Percentiles rank a stretch among this genome's conserved stretches.
phyloP scores from a whole-genome alignment of 2,329 filamentous ascomycete species.

The Beauveria caledonica region DNA sequence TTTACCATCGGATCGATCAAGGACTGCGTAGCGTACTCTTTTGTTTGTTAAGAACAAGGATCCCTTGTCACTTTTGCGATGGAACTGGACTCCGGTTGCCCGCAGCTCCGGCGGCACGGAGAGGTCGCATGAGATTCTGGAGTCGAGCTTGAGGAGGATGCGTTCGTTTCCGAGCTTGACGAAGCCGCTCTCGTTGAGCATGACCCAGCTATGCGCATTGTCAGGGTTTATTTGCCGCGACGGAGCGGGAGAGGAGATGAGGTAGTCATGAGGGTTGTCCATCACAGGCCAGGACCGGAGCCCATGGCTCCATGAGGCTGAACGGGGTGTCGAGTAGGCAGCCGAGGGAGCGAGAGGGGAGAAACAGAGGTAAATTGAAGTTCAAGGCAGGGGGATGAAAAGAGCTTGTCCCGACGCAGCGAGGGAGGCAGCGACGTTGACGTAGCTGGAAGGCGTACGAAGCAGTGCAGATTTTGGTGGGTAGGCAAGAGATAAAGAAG shows the following conservation, averaged over 20 bases:
- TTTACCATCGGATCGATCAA: background rate
- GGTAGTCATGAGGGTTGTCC: conserved; percentile 35
- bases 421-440: conserved; percentile 19
- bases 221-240: conserved; percentile 39
- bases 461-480: conserved; percentile 7
- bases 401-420: conserved; percentile 1
- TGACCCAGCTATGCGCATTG: conserved; percentile 68
- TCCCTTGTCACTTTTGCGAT: conserved; percentile 65
- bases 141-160: conserved; percentile 70
- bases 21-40: conserved; percentile 48
- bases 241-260: conserved; percentile 28
- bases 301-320: conserved; percentile 24
- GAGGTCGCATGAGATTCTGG: conserved; percentile 68
- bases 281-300: conserved; percentile 27
- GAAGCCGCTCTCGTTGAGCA: conserved; percentile 74
- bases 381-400: background rate
- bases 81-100: conserved; percentile 54
- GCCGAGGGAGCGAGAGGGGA: conserved; percentile 5
- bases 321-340: conserved; percentile 12
- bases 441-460: conserved; percentile 11
- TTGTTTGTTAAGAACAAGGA: conserved; percentile 77
- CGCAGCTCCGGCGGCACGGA: conserved; percentile 58
- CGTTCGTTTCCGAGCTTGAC: conserved; percentile 79
- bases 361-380: conserved; percentile 8
- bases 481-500: conserved; percentile 11